Evolutionary conservation across 345 rosid species (phyloP).

Genomic region (Linum usitatissimum): DNA sequence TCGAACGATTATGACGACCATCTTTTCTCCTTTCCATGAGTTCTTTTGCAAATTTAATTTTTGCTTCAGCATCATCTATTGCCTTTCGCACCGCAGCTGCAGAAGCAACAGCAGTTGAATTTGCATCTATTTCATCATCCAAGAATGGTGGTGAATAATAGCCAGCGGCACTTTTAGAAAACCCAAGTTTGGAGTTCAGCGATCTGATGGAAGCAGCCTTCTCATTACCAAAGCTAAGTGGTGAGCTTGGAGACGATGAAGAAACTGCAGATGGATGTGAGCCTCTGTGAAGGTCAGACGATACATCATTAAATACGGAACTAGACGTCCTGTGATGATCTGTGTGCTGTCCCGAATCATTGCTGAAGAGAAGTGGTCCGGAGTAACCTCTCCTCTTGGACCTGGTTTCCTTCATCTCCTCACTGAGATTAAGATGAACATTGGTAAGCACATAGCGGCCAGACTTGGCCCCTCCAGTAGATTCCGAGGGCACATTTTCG

Average conservation of each 20-base stretch:
- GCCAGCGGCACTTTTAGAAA: conserved; percentile 23
- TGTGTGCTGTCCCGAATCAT: conserved; percentile 14
- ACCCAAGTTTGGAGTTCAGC: conserved; percentile 21
- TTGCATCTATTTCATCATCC: conserved; percentile 58
- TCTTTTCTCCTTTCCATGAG: conserved; percentile 58
- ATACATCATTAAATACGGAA: conserved; percentile 28
- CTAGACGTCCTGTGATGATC: conserved; percentile 24
- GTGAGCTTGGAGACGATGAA: conserved; percentile 22
- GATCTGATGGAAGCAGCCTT: conserved; percentile 18
- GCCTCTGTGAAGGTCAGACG: conserved; percentile 13
- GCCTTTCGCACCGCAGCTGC: conserved; percentile 85
- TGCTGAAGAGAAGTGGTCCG: conserved; percentile 12
- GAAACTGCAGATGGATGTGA: conserved; percentile 22
- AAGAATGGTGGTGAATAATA: conserved; percentile 45
- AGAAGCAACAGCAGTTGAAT: conserved; percentile 80
- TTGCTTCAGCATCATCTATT: conserved; percentile 72
- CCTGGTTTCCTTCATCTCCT: conserved; percentile 19
- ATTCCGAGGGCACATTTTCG: conserved; percentile 24
- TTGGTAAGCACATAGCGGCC: conserved; percentile 21
- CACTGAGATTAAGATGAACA: conserved; percentile 8
- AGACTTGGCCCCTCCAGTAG: conserved; percentile 22
- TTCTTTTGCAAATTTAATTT: conserved; percentile 64
- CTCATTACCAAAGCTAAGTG: conserved; percentile 14
- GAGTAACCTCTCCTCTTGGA: conserved; percentile 22
- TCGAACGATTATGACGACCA: conserved; percentile 34